Percentiles rank a stretch among this genome's conserved stretches.
phyloP scores from a whole-genome alignment of 768 basidiomycete genomes.

The Naganishia randhawae region DNA sequence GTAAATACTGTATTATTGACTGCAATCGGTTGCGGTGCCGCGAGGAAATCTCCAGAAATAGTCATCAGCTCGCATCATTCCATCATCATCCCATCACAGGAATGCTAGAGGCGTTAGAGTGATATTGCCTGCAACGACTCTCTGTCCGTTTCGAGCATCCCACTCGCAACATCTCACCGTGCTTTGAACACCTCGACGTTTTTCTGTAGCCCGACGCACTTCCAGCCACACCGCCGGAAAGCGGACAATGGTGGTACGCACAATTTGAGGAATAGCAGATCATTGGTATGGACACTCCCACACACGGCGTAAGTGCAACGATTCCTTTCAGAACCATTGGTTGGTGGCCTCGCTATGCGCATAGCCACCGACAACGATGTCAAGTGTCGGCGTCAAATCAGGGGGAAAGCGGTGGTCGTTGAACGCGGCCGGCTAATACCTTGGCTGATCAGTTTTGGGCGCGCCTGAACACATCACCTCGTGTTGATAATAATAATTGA shows the following conservation, averaged over 20 bases:
- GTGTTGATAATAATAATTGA: neutral
- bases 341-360: neutral
- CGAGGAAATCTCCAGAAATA: neutral
- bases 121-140: too few relatives aligned
- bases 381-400: neutral
- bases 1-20: neutral
- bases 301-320: slow-evolving; percentile 7
- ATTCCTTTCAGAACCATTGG: neutral
- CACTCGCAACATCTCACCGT: neutral
- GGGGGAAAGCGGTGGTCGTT: too few relatives aligned
- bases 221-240: neutral
- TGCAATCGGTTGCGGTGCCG: neutral
- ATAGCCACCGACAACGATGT: neutral
- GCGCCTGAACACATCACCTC: slow-evolving; percentile 14
- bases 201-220: neutral
- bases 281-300: slow-evolving; percentile 13
- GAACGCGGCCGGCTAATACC: too few relatives aligned
- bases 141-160: neutral
- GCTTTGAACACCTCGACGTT: neutral
- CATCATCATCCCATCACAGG: neutral
- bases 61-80: neutral
- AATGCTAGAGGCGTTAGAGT: neutral
- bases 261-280: neutral
- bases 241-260: neutral
- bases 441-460: slow-evolving; percentile 6